Conservation (phyloP, 768 basidiomycete genomes). For the Trametes punicea region DNA sequence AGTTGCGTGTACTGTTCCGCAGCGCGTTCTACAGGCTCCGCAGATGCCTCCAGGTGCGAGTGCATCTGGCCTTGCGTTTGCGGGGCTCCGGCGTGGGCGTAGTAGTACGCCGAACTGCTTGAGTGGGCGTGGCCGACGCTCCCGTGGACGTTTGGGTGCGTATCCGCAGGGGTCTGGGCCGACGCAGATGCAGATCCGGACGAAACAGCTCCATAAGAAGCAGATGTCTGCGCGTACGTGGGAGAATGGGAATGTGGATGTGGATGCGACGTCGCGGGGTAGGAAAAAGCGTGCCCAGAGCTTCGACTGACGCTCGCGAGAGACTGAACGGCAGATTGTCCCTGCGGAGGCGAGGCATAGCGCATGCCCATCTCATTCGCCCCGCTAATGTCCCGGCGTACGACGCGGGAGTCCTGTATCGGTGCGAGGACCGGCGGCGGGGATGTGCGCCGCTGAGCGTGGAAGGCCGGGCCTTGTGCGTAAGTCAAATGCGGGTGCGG, state of each 20-base stretch:
- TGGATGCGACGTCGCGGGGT: neutral
- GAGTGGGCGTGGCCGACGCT: neutral
- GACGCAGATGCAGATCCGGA: neutral
- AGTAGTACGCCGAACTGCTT: conserved; percentile 2
- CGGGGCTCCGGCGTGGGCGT: neutral
- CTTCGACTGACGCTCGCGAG: conserved; percentile 8
- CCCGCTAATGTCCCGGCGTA: neutral
- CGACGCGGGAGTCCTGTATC: conserved; percentile 19
- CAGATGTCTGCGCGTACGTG: neutral
- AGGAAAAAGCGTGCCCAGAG: conserved; percentile 12
- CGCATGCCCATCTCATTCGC: neutral
- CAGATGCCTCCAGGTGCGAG: conserved; percentile 1
- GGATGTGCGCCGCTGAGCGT: neutral
- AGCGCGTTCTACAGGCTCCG: conserved; percentile 1
- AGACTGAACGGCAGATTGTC: neutral
- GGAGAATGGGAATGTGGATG: neutral
- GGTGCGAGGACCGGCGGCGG: conserved; percentile 23
- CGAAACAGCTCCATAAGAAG: neutral
- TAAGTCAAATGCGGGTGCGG: conserved; percentile 8
- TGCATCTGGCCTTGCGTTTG: too few species aligned
- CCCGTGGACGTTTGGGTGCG: neutral
- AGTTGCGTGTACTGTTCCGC: conserved; percentile 13
- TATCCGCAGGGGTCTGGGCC: neutral
- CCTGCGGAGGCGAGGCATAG: conserved; percentile 1
- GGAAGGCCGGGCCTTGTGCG: neutral